Evolutionary conservation across 805 yeast genomes (phyloP).

Genomic region (Deakozyma indianensis): DNA sequence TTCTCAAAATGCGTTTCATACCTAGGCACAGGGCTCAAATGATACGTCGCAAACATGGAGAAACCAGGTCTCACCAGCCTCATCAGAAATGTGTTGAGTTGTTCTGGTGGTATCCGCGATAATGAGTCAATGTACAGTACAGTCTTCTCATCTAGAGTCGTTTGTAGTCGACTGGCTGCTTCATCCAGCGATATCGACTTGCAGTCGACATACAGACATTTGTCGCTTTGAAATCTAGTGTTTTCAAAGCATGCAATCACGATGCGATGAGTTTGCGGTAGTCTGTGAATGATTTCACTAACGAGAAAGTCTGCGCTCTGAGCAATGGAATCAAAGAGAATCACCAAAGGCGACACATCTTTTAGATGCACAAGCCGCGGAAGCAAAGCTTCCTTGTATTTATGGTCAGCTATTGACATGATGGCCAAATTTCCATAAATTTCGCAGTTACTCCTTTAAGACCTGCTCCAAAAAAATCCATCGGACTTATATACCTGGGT

Average conservation of each 20-base stretch:
- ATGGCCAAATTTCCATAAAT: no score
- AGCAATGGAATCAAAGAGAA: slow-evolving; percentile 52
- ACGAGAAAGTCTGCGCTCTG: slow-evolving; percentile 52
- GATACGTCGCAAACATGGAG: slow-evolving; percentile 34
- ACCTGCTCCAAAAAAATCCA: no score
- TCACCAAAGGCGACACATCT: slow-evolving; percentile 60
- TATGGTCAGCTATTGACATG: slow-evolving; percentile 7
- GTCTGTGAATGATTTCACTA: slow-evolving; percentile 39
- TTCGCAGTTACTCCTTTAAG: no score
- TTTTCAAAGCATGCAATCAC: slow-evolving; percentile 8
- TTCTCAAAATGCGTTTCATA: slow-evolving; percentile 9
- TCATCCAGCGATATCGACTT: slow-evolving; percentile 6
- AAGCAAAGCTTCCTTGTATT: slow-evolving; percentile 31
- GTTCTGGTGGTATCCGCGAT: slow-evolving; percentile 36
- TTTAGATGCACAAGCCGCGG: slow-evolving; percentile 53
- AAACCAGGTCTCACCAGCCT: slow-evolving; percentile 32
- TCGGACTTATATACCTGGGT: no score
- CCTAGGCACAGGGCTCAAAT: slow-evolving; percentile 27
- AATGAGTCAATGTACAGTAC: slow-evolving; percentile 56
- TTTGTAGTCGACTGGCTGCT: slow-evolving; percentile 14
- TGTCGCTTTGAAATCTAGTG: slow-evolving; percentile 4
- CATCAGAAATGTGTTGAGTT: slow-evolving; percentile 37
- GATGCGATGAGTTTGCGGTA: slow-evolving; percentile 1
- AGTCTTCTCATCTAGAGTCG: slow-evolving; percentile 9
- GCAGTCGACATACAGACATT: slow-evolving; percentile 2